Conservation (phyloP, 306 rosid species). For the Vigna radiata region DNA sequence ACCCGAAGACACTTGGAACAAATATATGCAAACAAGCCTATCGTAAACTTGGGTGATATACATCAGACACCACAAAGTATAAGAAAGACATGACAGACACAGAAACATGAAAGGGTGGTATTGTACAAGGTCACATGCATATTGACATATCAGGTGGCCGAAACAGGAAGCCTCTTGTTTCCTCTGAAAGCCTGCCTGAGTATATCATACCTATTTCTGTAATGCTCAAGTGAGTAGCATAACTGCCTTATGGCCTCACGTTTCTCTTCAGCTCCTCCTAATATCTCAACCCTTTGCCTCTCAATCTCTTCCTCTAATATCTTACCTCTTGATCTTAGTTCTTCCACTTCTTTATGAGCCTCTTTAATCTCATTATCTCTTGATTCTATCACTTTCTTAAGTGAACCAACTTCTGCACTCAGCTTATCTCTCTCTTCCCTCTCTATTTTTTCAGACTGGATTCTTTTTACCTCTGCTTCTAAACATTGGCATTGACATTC, state of each 20-base stretch:
- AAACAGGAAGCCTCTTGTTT: constrained; percentile 54
- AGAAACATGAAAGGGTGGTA: neutral
- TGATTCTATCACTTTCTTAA: constrained; percentile 43
- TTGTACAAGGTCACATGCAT: constrained; percentile 25
- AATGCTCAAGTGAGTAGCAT: constrained; percentile 86
- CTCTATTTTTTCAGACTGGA: constrained; percentile 51
- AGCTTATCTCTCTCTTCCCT: constrained; percentile 59
- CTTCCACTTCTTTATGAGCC: constrained; percentile 51
- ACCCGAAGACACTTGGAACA: constrained; percentile 16
- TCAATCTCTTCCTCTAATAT: constrained; percentile 71
- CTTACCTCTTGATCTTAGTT: constrained; percentile 49
- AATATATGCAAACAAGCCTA: constrained; percentile 19
- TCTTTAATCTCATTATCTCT: constrained; percentile 54
- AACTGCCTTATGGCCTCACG: constrained; percentile 94
- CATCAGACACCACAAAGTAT: constrained; percentile 36
- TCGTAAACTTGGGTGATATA: constrained; percentile 37
- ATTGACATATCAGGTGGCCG: constrained; percentile 47
- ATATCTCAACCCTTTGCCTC: constrained; percentile 62
- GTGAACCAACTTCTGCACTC: constrained; percentile 46
- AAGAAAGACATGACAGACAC: constrained; percentile 31
- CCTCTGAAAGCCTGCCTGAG: constrained; percentile 61
- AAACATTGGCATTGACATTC: constrained; percentile 61
- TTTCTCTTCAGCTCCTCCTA: constrained; percentile 82
- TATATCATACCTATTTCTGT: constrained; percentile 59
- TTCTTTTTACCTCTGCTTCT: constrained; percentile 65